phyloP scores from a whole-genome alignment of 1,139 yeast genomes.

The Blastobotrys illinoisensis region DNA sequence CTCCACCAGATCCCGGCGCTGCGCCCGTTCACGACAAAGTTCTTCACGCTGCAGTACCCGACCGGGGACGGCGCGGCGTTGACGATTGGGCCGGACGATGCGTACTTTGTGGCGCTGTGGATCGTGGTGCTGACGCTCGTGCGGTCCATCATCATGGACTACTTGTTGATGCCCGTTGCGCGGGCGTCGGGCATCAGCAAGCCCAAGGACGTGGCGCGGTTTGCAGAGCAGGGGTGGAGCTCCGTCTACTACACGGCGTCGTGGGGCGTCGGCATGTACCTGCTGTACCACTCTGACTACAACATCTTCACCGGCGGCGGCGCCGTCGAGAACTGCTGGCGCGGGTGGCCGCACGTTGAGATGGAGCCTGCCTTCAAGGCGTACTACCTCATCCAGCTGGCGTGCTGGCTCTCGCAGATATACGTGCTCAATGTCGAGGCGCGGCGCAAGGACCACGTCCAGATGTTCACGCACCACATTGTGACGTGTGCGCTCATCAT shows the following conservation, averaged over 20 bases:
- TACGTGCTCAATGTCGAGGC: conserved; percentile 72
- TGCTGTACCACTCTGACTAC: conserved; percentile 57
- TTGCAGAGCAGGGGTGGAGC: conserved; percentile 86
- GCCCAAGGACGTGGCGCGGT: conserved; percentile 52
- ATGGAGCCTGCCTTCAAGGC: conserved; percentile 45
- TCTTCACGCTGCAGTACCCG: conserved; percentile 20
- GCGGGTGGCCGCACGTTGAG: conserved; percentile 70
- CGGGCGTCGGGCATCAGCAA: conserved; percentile 39
- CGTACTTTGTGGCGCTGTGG: conserved; percentile 50
- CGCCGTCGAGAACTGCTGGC: conserved; percentile 54
- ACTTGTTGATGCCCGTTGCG: conserved; percentile 56
- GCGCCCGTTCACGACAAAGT: conserved; percentile 21
- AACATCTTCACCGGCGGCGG: conserved; percentile 30
- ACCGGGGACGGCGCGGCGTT: conserved; percentile 16
- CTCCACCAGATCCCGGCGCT: conserved; percentile 20
- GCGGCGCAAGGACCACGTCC: conserved; percentile 73
- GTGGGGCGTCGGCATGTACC: conserved; percentile 51
- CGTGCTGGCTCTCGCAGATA: conserved; percentile 78
- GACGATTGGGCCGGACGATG: conserved; percentile 37
- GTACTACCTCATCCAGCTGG: conserved; percentile 67
- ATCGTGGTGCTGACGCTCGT: conserved; percentile 53
- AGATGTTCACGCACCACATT: conserved; percentile 86
- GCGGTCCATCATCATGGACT: conserved; percentile 57
- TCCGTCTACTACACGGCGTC: conserved; percentile 55
- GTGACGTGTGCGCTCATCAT: conserved; percentile 63